These are phyloP conservation scores for Aegilops sharonensis DNA, from an alignment of 176 grass and related monocot species.

Conservation along the genomic window DNA sequence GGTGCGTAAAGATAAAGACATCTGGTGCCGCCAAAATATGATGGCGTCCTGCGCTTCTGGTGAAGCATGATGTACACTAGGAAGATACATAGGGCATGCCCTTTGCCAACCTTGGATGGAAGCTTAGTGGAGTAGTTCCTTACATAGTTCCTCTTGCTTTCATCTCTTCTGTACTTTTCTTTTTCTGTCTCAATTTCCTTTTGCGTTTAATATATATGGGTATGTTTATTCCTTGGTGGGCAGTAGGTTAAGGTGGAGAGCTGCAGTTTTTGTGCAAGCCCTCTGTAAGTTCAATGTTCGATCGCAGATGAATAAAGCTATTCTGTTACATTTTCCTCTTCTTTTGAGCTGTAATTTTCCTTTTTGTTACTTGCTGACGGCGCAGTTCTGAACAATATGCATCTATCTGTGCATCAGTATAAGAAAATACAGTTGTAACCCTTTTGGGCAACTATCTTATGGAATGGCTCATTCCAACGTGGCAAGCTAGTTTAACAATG, in stretches of 20 bases:
- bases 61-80: slow-evolving; percentile 16
- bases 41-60: neutral
- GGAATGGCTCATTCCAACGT: too few relatives aligned
- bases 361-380: slow-evolving; percentile 28
- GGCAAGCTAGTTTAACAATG: too few relatives aligned
- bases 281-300: neutral
- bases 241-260: slow-evolving; percentile 42
- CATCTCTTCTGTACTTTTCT: neutral
- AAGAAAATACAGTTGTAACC: too few relatives aligned
- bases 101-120: neutral
- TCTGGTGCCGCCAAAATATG: neutral
- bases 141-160: slow-evolving; percentile 24
- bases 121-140: slow-evolving; percentile 22
- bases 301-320: slow-evolving; percentile 9
- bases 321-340: slow-evolving; percentile 31
- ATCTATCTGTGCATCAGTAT: neutral
- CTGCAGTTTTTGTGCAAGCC: slow-evolving; percentile 45
- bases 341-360: slow-evolving; percentile 3
- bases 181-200: neutral
- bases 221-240: slow-evolving; percentile 25
- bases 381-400: neutral
- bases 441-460: too few relatives aligned
- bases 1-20: slow-evolving; percentile 2
- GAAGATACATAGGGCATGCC: neutral
- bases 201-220: slow-evolving; percentile 10